These are phyloP conservation scores for Platismatia glauca DNA, from an alignment of 495 filamentous ascomycete species.

Conservation along the genomic window DNA sequence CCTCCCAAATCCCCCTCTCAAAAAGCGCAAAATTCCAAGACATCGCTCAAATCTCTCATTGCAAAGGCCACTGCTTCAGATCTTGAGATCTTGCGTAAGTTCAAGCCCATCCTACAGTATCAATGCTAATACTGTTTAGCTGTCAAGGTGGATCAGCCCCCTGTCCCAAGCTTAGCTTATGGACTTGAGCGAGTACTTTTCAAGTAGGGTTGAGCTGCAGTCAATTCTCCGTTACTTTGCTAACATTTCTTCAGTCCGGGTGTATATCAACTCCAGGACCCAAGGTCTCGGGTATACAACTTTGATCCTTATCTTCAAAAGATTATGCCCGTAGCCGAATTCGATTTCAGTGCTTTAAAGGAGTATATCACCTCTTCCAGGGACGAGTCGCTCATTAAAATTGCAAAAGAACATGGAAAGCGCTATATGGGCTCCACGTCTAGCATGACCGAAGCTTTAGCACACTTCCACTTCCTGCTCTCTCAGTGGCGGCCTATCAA, in stretches of 20 bases:
- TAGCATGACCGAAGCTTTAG: slow-evolving; percentile 80
- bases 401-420: slow-evolving; percentile 58
- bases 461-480: slow-evolving; percentile 88
- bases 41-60: neutral
- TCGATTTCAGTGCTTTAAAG: slow-evolving; percentile 80
- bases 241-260: slow-evolving; percentile 50
- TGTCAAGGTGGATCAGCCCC: slow-evolving; percentile 44
- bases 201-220: slow-evolving; percentile 46
- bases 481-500: slow-evolving; percentile 74
- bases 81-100: slow-evolving; percentile 20
- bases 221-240: slow-evolving; percentile 7
- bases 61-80: slow-evolving; percentile 14
- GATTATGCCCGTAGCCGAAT: slow-evolving; percentile 86
- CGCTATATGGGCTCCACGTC: slow-evolving; percentile 94
- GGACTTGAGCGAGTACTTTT: slow-evolving; percentile 86
- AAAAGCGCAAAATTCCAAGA: neutral
- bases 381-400: slow-evolving; percentile 55
- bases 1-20: neutral
- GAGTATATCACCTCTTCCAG: slow-evolving; percentile 82
- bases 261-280: slow-evolving; percentile 85
- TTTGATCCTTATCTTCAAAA: slow-evolving; percentile 88
- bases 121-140: slow-evolving; percentile 29
- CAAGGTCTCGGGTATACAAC: slow-evolving; percentile 79
- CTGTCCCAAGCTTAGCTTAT: slow-evolving; percentile 65
- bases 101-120: neutral